Evolutionary conservation across 2,329 filamentous ascomycete species (phyloP).

Genomic region (Claviceps sp.): DNA sequence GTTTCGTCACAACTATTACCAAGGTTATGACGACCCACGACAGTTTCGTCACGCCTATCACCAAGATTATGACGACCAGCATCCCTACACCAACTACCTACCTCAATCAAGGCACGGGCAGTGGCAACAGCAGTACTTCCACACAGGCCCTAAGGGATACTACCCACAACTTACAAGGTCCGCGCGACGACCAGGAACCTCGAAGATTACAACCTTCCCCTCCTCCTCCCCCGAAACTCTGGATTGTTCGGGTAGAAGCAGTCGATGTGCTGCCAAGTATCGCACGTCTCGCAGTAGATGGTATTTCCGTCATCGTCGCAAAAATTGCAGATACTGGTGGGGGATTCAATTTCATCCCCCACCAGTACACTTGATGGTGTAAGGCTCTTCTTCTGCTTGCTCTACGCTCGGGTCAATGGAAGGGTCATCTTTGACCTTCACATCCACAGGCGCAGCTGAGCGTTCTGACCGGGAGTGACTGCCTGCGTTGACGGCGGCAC

Average conservation of each 20-base stretch:
- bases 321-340: slow-evolving; percentile 90
- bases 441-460: slow-evolving; percentile 20
- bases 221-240: slow-evolving; percentile 19
- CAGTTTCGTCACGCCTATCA: too few relatives aligned
- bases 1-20: too few relatives aligned
- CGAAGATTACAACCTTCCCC: too few relatives aligned
- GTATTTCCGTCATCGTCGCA: slow-evolving; percentile 94
- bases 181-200: too few relatives aligned
- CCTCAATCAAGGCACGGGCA: too few relatives aligned
- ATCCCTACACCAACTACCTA: too few relatives aligned
- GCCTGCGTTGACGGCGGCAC: slow-evolving; percentile 40
- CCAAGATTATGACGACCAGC: too few relatives aligned
- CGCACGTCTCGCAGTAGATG: slow-evolving; percentile 89
- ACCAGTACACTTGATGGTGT: slow-evolving; percentile 97
- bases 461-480: slow-evolving; percentile 41
- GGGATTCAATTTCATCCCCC: too few relatives aligned
- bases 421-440: slow-evolving; percentile 25
- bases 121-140: too few relatives aligned
- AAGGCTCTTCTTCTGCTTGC: slow-evolving; percentile 59
- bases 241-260: slow-evolving; percentile 78
- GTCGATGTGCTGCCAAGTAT: slow-evolving; percentile 96
- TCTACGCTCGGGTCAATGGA: slow-evolving; percentile 32
- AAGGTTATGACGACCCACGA: too few relatives aligned
- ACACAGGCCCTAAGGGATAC: too few relatives aligned
- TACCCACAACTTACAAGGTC: too few relatives aligned